These are phyloP conservation scores for Entomortierella lignicola DNA, from an alignment of 192 early-diverging fungal genomes.

Conservation along the genomic window DNA sequence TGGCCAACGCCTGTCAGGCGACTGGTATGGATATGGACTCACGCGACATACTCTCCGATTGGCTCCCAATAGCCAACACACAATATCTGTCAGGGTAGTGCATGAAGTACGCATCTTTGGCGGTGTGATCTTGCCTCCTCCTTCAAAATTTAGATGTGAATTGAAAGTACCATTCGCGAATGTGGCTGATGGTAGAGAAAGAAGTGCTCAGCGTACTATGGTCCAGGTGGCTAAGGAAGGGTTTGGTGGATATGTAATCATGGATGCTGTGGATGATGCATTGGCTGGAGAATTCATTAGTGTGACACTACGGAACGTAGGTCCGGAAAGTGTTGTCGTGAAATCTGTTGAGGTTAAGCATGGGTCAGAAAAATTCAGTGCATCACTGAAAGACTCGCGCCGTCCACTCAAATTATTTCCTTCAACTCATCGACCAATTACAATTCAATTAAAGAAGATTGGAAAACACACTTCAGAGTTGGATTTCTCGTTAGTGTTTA, in stretches of 20 bases:
- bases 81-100: constrained; percentile 64
- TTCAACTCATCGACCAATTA: constrained; percentile 28
- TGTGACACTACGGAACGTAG: constrained; percentile 46
- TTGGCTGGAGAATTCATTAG: constrained; percentile 51
- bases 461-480: background rate
- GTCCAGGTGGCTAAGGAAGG: constrained; percentile 34
- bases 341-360: constrained; percentile 12
- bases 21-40: constrained; percentile 69
- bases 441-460: constrained; percentile 1
- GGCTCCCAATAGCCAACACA: constrained; percentile 58
- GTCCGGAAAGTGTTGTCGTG: constrained; percentile 18
- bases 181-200: background rate
- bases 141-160: constrained; percentile 36
- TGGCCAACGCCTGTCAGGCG: constrained; percentile 65
- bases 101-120: constrained; percentile 81
- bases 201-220: background rate
- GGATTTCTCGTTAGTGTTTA: constrained; percentile 18
- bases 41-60: constrained; percentile 61
- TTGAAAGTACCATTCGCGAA: constrained; percentile 1
- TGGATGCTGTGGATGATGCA: constrained; percentile 36
- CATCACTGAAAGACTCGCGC: background rate
- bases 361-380: constrained; percentile 8
- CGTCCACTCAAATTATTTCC: constrained; percentile 8
- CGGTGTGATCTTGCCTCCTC: constrained; percentile 53
- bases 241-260: constrained; percentile 22